Base-by-base conservation (phyloP, 1,284 basidiomycete genomes). In the Puccinia coronata region DNA sequence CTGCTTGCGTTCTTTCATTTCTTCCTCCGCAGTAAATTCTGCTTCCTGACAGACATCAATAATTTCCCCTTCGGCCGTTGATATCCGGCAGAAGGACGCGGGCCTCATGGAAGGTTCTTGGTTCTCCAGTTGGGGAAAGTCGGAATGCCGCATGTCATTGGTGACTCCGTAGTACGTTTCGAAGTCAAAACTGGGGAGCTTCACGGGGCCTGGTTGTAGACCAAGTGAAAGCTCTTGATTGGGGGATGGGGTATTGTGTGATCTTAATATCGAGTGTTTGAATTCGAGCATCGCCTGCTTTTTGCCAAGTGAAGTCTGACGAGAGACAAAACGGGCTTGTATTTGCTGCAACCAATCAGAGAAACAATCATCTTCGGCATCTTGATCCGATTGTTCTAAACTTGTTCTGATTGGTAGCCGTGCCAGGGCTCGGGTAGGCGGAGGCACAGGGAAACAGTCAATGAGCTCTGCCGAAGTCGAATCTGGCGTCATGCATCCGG, bases 321-420 rank as follows among this genome's bases (percentile, higher is more conserved):
- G 53, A 55, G 71, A 41, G 34, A 41, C 12, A 14, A n/a, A 73
- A 18, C 69, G 47, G 6, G 31, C 69, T 43, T 49, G 43, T 16
- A 70, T 51, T 51, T 71, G 69, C 39, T 53, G 69, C 31, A 71
- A 71, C 69, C 69, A 71, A 53, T 31, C 51, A 28, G 51, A 43
- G 53, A 71, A 71, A n/a, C 51, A 39, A 34, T 71, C 69, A 36
- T 67, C 63, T 67, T 43, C 23, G n/a, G 4, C n/a, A 2, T 67
- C 41, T 47, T 67, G 39, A 28, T 28, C 23, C 8, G 28, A 28
- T 1, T 20, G 39, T 1, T 16, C 41, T 39, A n/a, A 20, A 39
- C 16, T 31, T 41, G 31, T 4, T 18, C 12, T 63, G 20, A 63
- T 63, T 39, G 61, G 61, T 16, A 39, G 31, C 36, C 61, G 51